Conservation (phyloP, 306 rosid species). For the Vigna hirtella region DNA sequence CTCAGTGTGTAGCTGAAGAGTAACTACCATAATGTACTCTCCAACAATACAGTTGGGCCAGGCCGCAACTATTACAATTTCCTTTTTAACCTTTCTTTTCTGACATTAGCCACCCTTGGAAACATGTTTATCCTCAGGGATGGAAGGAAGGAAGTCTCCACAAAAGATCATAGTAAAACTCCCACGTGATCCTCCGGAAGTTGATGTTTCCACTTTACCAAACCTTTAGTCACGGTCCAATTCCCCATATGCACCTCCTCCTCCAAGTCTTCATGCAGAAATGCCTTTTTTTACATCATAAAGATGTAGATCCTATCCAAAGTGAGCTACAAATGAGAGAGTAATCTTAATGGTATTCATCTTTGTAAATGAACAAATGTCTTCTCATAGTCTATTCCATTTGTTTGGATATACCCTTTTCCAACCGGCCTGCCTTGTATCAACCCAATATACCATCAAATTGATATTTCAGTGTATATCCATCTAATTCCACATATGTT, state of each 20-base stretch:
- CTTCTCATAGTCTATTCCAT: not conserved
- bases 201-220: too few relatives aligned
- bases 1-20: too few relatives aligned
- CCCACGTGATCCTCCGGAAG: too few relatives aligned
- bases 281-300: not conserved
- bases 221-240: too few relatives aligned
- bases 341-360: not conserved
- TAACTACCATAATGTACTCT: too few relatives aligned
- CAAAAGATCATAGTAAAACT: too few relatives aligned
- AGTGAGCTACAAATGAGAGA: not conserved
- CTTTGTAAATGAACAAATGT: not conserved
- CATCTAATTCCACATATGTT: not conserved
- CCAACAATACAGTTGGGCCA: too few relatives aligned
- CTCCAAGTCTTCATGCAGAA: not conserved
- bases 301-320: not conserved
- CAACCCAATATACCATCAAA: not conserved
- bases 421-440: not conserved
- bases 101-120: too few relatives aligned
- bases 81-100: too few relatives aligned
- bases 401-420: not conserved
- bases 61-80: too few relatives aligned
- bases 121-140: too few relatives aligned
- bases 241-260: not conserved
- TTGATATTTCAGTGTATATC: not conserved
- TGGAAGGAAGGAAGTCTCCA: too few relatives aligned